Evolutionary conservation across 441 rosid species (phyloP).

Genomic region (Erodium trifolium): DNA sequence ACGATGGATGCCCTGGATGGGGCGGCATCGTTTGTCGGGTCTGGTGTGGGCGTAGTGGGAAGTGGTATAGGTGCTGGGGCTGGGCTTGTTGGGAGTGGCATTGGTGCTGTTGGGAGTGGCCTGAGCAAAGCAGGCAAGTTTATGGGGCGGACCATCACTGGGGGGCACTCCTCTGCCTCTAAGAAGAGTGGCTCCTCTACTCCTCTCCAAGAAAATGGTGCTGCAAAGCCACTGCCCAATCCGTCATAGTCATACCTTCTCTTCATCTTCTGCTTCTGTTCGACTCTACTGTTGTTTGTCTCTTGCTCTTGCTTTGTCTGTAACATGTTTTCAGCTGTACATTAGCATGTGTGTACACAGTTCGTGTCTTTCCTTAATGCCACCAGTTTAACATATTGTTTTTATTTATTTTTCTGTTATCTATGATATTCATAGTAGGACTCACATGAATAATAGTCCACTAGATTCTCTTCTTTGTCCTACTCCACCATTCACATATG

Average conservation of each 20-base stretch:
- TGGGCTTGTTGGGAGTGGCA: slow-evolving; percentile 31
- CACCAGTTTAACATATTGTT: too few species aligned
- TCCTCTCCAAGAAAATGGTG: slow-evolving; percentile 56
- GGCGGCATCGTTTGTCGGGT: slow-evolving; percentile 49
- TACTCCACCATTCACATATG: too few species aligned
- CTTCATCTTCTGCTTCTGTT: too few species aligned
- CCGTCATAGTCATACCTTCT: neutral
- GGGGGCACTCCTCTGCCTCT: slow-evolving; percentile 47
- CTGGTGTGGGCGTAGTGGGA: slow-evolving; percentile 48
- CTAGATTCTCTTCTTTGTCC: too few species aligned
- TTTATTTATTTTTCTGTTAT: too few species aligned
- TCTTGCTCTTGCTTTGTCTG: too few species aligned
- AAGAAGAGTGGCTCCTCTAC: slow-evolving; percentile 55
- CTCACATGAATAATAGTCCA: too few species aligned
- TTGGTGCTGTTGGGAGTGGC: slow-evolving; percentile 38
- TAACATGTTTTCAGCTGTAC: too few species aligned
- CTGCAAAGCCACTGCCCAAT: slow-evolving; percentile 33
- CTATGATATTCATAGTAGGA: too few species aligned
- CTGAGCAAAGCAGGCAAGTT: slow-evolving; percentile 83
- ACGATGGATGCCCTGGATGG: slow-evolving; percentile 77
- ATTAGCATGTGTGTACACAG: too few species aligned
- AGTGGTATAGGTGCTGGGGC: slow-evolving; percentile 58
- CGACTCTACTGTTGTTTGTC: too few species aligned
- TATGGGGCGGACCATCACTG: slow-evolving; percentile 76
- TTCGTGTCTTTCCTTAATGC: too few species aligned